Conservation (phyloP, 202 grass and related monocot genomes). For the Panicum virgatum region DNA sequence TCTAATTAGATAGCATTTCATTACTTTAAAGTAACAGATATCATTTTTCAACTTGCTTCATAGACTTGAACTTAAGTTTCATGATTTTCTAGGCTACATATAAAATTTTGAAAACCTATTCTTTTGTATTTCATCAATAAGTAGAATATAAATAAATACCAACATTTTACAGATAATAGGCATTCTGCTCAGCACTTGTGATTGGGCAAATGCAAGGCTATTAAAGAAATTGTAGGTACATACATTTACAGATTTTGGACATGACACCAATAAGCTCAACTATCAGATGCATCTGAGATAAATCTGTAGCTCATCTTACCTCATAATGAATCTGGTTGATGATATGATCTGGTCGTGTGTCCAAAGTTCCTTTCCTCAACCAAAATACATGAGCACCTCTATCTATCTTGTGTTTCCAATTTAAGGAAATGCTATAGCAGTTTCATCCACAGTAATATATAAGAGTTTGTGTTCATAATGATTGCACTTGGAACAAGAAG, state of each 20-base stretch:
- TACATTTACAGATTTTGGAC: not conserved
- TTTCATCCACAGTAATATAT: constrained; percentile 2
- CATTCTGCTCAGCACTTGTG: not conserved
- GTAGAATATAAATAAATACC: not conserved
- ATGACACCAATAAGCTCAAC: not conserved
- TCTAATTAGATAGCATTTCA: too few species aligned
- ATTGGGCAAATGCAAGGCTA: not conserved
- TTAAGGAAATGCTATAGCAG: constrained; percentile 34
- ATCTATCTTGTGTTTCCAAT: constrained; percentile 74
- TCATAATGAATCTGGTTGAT: constrained; percentile 98
- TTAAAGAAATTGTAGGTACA: not conserved
- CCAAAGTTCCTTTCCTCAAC: constrained; percentile 77
- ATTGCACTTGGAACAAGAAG: not conserved
- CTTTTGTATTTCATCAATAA: not conserved
- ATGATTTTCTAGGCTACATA: not conserved
- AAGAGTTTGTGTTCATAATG: constrained; percentile 17
- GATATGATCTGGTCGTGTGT: constrained; percentile 76
- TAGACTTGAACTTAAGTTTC: not conserved
- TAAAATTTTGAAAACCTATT: not conserved
- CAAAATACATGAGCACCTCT: constrained; percentile 90
- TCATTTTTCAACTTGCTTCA: too few species aligned
- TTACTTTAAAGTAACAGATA: too few species aligned
- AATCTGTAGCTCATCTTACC: constrained; percentile 37
- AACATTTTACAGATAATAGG: not conserved
- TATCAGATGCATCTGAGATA: not conserved